Percentiles rank a stretch among this genome's conserved stretches.
These are phyloP conservation scores for Colletotrichum noveboracense DNA, from an alignment of 2,329 filamentous ascomycete genomes.

Conservation along the genomic window DNA sequence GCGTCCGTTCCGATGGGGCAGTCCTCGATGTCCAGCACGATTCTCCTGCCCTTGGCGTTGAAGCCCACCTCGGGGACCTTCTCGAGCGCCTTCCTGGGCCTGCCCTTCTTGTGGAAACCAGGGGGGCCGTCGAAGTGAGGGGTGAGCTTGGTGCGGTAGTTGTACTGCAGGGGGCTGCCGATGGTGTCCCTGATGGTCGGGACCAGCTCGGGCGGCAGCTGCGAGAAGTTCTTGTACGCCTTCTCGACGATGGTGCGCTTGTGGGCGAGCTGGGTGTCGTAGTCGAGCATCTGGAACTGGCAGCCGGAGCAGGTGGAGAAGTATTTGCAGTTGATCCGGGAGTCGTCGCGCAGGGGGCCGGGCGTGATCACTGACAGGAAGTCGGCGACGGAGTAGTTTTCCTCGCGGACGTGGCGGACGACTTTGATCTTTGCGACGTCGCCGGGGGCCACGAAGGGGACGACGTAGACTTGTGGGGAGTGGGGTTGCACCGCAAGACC, in stretches of 20 bases:
- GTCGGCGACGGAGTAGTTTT: slow-evolving; percentile 79
- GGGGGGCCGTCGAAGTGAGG: slow-evolving; percentile 90
- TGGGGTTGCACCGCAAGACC: slow-evolving; percentile 78
- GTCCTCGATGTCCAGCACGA: slow-evolving; percentile 93
- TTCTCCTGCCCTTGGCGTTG: slow-evolving; percentile 81
- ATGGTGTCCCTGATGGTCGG: slow-evolving; percentile 84
- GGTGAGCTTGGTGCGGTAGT: slow-evolving; percentile 95
- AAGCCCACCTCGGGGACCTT: slow-evolving; percentile 85
- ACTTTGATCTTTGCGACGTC: slow-evolving; percentile 82
- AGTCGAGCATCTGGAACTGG: slow-evolving; percentile 97
- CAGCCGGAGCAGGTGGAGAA: slow-evolving; percentile 89
- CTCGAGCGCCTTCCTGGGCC: slow-evolving; percentile 54
- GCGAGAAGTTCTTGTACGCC: slow-evolving; percentile 90
- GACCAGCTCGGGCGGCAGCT: slow-evolving; percentile 75
- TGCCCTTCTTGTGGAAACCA: slow-evolving; percentile 53
- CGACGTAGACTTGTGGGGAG: slow-evolving; percentile 75
- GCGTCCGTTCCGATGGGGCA: slow-evolving; percentile 93
- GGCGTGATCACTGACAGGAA: slow-evolving; percentile 79
- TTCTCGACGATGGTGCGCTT: slow-evolving; percentile 90
- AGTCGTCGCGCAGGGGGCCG: slow-evolving; percentile 78
- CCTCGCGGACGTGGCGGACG: slow-evolving; percentile 69
- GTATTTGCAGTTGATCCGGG: slow-evolving; percentile 81
- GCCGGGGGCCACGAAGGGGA: slow-evolving; percentile 88
- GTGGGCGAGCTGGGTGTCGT: slow-evolving; percentile 81
- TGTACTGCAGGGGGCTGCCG: slow-evolving; percentile 87